Base-by-base conservation (phyloP, 2,329 filamentous ascomycete species). In the Penicillium sumatraense region DNA sequence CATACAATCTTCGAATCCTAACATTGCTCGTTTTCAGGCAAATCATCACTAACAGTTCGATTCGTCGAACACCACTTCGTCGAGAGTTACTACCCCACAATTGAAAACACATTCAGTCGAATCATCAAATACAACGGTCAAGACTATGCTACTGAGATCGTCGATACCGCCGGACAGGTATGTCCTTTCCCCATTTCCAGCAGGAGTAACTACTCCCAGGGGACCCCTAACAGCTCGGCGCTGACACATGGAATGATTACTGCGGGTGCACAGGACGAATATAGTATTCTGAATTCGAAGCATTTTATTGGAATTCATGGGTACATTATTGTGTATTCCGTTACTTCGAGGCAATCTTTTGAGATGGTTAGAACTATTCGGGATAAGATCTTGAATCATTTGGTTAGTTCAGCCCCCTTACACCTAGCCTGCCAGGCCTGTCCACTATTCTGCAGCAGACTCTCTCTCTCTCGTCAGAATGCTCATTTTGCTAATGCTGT, bases 221-320 rank as follows among this genome's bases (percentile, higher is more conserved):
- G 33, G 14, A 45, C 21, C 9, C 14, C 29, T 14, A 5, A n/a
- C n/a, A n/a, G n/a, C 58, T 58, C 27, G 60, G 57, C 27, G 60
- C 62, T 64, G 56, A 63, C 61, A 20, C 49, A 54, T 18, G 41
- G 53, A 13, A 13, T 31, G 29, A 14, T 31, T 31, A 31, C 9
- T 5, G 11, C n/a, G 11, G n/a, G n/a, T 14, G 29, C 9, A 56
- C 70, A 95, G 89, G 95, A 99, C 81, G 95, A 99, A 78, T 99
- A 99, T 81, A 96, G 91, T 72, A 97, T 98, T 63, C 83, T 99
- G 59, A 98, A 97, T 77, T 96, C 91, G 60, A 98, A 98, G 80
- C 93, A 98, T 74, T 98, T 98, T 70, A 98, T 99, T 74, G 95
- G 95, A 60, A 98, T 98, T 64, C 95, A 99, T 80, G 95, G 95